Evolutionary conservation across 306 rosid genomes (phyloP).

Genomic region (Acacia acuminata): DNA sequence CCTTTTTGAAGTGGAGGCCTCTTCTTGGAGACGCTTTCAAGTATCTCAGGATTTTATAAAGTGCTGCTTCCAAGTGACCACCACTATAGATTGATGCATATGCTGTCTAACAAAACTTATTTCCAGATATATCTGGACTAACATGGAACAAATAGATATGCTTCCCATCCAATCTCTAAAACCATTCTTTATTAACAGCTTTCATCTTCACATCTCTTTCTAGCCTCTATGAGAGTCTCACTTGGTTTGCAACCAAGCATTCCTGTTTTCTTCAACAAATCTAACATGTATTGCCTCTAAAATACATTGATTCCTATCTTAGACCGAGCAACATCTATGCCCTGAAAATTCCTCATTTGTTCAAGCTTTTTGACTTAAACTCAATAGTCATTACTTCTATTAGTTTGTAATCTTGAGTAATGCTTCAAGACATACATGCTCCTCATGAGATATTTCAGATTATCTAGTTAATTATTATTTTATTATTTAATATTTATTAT

Average conservation of each 20-base stretch:
- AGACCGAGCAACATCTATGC: too few species aligned
- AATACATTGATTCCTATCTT: background rate
- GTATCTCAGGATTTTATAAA: background rate
- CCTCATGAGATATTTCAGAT: too few species aligned
- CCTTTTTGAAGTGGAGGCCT: background rate
- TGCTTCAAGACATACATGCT: too few species aligned
- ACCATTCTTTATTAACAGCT: background rate
- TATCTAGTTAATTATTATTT: too few species aligned
- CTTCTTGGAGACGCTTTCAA: background rate
- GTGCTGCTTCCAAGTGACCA: background rate
- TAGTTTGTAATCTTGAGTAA: too few species aligned
- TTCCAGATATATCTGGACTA: background rate
- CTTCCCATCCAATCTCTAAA: background rate
- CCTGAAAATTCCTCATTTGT: too few species aligned
- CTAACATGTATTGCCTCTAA: background rate
- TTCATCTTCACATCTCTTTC: background rate
- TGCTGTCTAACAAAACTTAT: background rate
- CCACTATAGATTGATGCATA: background rate
- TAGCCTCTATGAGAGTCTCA: background rate
- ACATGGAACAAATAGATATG: background rate
- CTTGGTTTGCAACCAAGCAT: background rate
- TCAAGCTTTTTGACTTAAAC: too few species aligned
- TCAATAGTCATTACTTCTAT: too few species aligned
- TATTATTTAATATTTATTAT: too few species aligned
- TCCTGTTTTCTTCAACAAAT: background rate